phyloP scores from a whole-genome alignment of 371 early-diverging fungal species.

The Mucor saturninus region DNA sequence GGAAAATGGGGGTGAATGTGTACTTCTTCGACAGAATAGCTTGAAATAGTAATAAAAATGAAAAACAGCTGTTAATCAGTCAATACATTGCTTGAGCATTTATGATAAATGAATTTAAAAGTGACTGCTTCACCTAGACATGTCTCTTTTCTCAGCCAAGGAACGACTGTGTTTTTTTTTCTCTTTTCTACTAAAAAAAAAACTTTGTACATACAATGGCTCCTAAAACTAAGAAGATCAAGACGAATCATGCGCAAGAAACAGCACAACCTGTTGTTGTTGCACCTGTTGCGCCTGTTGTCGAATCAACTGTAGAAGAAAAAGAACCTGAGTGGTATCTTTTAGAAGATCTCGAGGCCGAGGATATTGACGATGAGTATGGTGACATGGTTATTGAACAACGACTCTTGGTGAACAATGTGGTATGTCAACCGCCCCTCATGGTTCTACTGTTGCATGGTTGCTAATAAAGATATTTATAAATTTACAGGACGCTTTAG shows the following conservation, averaged over 20 bases:
- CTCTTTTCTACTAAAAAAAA: neutral
- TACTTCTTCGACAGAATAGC: conserved; percentile 73
- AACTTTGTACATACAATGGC: conserved; percentile 2
- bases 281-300: neutral
- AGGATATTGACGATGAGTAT: conserved; percentile 50
- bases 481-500: conserved; percentile 55
- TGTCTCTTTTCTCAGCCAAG: neutral
- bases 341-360: conserved; percentile 42
- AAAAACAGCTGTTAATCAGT: no score
- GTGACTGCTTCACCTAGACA: neutral
- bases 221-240: conserved; percentile 12
- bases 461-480: no score
- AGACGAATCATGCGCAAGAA: conserved; percentile 3
- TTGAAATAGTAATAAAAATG: neutral
- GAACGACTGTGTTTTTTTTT: neutral
- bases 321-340: conserved; percentile 25
- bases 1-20: conserved; percentile 92
- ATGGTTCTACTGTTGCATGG: neutral
- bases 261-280: conserved; percentile 1
- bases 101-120: neutral
- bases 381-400: conserved; percentile 69
- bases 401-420: conserved; percentile 71
- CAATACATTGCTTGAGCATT: no score
- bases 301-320: conserved; percentile 9
- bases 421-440: conserved; percentile 44